Evolutionary conservation across 371 early-diverging fungal species (phyloP).

Genomic region (Entomophthora muscae): DNA sequence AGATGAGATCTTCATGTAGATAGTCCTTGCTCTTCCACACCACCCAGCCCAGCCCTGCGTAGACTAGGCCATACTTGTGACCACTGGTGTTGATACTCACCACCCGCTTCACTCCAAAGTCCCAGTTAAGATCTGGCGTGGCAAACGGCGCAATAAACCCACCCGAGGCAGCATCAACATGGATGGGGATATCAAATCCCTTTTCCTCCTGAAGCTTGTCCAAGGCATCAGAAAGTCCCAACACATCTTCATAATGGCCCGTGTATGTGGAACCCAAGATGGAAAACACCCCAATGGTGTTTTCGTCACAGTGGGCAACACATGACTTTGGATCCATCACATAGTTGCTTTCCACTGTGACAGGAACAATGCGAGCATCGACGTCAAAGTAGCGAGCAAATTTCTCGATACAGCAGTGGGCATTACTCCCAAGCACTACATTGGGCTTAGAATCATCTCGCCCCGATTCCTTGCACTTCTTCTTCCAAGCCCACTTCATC

Average conservation of each 20-base stretch:
- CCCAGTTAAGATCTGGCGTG: slow-evolving; percentile 48
- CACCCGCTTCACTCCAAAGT: slow-evolving; percentile 38
- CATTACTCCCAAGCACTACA: slow-evolving; percentile 45
- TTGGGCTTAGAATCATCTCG: slow-evolving; percentile 42
- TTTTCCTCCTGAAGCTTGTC: slow-evolving; percentile 26
- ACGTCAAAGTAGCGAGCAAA: slow-evolving; percentile 46
- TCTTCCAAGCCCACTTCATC: slow-evolving; percentile 52
- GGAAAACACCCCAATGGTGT: slow-evolving; percentile 50
- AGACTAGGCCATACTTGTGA: slow-evolving; percentile 59
- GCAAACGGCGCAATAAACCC: slow-evolving; percentile 65
- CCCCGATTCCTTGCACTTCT: slow-evolving; percentile 25
- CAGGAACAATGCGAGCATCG: slow-evolving; percentile 31
- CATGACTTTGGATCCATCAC: slow-evolving; percentile 21
- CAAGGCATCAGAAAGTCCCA: slow-evolving; percentile 29
- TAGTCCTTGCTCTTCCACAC: slow-evolving; percentile 32
- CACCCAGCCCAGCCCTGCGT: slow-evolving; percentile 48
- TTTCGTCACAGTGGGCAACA: slow-evolving; percentile 40
- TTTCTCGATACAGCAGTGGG: slow-evolving; percentile 35
- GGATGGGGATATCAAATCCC: slow-evolving; percentile 44
- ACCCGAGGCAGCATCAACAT: no score
- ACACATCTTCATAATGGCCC: slow-evolving; percentile 58
- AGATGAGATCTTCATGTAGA: slow-evolving; percentile 40
- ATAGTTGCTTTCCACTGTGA: slow-evolving; percentile 22
- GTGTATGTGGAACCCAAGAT: slow-evolving; percentile 54
- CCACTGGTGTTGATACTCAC: slow-evolving; percentile 50